Evolutionary conservation across 169 alveolate genomes (phyloP).

Genomic region (Eimeria falciformis): DNA sequence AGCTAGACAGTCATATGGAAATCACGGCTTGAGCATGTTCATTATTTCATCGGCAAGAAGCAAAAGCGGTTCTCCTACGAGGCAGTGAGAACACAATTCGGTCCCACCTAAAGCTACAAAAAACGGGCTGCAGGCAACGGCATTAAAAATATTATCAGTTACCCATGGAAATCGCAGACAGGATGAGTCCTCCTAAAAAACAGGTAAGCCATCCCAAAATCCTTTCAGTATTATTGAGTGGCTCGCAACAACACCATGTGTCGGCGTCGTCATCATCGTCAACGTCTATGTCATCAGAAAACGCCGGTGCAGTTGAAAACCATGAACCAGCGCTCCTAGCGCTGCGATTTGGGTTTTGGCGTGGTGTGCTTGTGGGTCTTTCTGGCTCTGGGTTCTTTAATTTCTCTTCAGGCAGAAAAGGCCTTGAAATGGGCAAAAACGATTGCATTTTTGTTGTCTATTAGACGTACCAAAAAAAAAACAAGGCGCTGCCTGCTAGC

Average conservation of each 20-base stretch:
- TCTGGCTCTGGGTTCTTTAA: conserved; percentile 26
- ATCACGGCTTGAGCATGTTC: neutral
- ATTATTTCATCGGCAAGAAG: neutral
- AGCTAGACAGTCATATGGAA: neutral
- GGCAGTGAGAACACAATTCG: too few relatives aligned
- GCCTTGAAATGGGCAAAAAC: conserved; percentile 58
- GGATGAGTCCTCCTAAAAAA: conserved; percentile 72
- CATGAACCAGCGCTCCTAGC: conserved; percentile 46
- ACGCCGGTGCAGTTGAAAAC: conserved; percentile 38
- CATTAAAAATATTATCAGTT: neutral
- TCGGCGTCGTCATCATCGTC: conserved; percentile 71
- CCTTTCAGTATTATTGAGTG: conserved; percentile 66
- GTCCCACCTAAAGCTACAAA: too few relatives aligned
- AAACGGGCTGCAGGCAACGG: too few relatives aligned
- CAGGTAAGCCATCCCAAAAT: conserved; percentile 77
- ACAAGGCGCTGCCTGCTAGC: too few relatives aligned
- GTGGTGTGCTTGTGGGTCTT: neutral
- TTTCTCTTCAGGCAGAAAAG: conserved; percentile 36
- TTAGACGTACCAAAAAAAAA: too few relatives aligned
- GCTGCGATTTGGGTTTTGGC: conserved; percentile 32
- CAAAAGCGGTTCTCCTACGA: neutral
- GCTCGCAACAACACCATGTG: conserved; percentile 72
- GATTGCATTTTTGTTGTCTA: too few relatives aligned
- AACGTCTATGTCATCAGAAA: conserved; percentile 21
- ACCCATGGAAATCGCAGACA: conserved; percentile 73